A percentile compares a stretch with the other conserved stretches of the same genome.
Conservation (phyloP, 129 eudicot species). For the Sambucus nigra region DNA sequence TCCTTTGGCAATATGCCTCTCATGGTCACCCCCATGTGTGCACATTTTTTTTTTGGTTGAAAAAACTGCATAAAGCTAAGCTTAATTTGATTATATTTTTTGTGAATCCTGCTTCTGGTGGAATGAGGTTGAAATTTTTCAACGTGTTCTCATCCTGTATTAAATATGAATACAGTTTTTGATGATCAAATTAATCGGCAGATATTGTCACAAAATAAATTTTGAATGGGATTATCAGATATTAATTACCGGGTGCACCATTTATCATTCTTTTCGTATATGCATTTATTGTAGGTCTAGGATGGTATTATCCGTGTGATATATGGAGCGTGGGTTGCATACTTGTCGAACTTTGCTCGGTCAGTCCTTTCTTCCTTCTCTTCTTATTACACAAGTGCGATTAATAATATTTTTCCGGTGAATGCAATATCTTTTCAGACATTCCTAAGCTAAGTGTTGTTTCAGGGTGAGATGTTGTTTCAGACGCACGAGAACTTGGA, state of each 20-base stretch:
- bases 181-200: not conserved
- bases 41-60: too few relatives aligned
- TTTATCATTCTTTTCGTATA: not conserved
- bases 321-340: conserved; percentile 91
- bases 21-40: too few relatives aligned
- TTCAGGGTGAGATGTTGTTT: conserved; percentile 84
- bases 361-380: conserved; percentile 20
- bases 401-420: too few relatives aligned
- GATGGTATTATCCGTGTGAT: conserved; percentile 92
- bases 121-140: too few relatives aligned
- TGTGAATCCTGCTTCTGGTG: too few relatives aligned
- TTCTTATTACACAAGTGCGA: not conserved
- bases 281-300: conserved; percentile 47
- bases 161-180: too few relatives aligned
- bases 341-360: conserved; percentile 84
- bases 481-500: conserved; percentile 95
- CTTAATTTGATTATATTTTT: too few relatives aligned
- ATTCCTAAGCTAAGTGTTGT: not conserved
- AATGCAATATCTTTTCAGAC: too few relatives aligned
- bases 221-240: not conserved
- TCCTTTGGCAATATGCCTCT: too few relatives aligned
- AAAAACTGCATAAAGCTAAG: too few relatives aligned
- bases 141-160: too few relatives aligned
- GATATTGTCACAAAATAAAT: not conserved
- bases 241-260: not conserved